Evolutionary conservation across 2,329 filamentous ascomycete genomes (phyloP), one percentile per base, ranked within the genome.

Genomic region (Penicillium sp.): DNA sequence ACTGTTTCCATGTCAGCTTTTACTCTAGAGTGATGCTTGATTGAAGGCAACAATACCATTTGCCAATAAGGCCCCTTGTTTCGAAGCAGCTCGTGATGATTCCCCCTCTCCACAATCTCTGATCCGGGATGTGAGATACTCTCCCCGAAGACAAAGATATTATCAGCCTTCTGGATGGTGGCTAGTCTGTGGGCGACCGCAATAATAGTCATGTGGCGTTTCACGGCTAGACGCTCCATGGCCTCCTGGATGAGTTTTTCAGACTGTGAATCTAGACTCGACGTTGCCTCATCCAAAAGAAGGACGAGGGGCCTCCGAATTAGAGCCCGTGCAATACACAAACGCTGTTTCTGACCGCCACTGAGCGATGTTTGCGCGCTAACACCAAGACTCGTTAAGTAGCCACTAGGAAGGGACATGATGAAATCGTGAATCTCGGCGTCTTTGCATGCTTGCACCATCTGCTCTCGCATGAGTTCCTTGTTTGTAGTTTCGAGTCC

Each of bases 161-260:
- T 36, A 42, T 52, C 50, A 0, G 50, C 50, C 18, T 52, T 52
- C n/a, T 52, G 50, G 14, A 52, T 48, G 1, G 50, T 52, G 10
- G 50, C 44, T 13, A 52, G 18, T 34, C 50, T 32, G n/a, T 52
- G 50, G 24, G 50, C 50, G 16, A 52, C 88, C 2, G 88, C 88
- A 3, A 94, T 78, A 57, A 89, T 89, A 2, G 90, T 84, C 50
- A 70, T 66, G 29, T 65, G 85, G 7, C 82, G 82, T 58, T 79
- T 78, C 3, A 79, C 80, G 0, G 84, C 85, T 36, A 61, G 67
- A 41, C 78, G 78, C 75, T 90, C 86, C 65, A 92, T 84, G 0
- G 88, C 88, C 1, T 76, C 77, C 70, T 92, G 86, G 8, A 90
- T 84, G 1, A 86, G 74, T 57, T 82, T 81, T 67, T 90, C 88